Conservation (phyloP, 192 early-diverging fungal species). For the Funneliformis geosporum region DNA sequence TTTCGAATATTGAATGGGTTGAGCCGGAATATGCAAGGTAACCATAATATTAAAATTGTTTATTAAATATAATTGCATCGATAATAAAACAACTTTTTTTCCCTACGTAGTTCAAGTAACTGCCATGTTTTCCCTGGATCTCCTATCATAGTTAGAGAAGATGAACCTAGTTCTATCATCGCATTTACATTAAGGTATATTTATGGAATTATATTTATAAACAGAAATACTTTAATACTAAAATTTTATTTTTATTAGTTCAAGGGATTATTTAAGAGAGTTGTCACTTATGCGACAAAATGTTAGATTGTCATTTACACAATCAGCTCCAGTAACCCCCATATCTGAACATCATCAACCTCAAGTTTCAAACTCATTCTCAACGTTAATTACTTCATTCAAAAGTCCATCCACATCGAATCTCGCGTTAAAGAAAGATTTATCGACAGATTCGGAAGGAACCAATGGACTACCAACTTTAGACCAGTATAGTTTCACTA, state of each 20-base stretch:
- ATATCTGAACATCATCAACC: background rate
- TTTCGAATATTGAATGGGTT: conserved; percentile 41
- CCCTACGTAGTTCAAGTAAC: conserved; percentile 16
- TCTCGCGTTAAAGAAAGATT: background rate
- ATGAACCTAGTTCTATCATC: conserved; percentile 90
- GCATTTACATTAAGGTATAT: conserved; percentile 74
- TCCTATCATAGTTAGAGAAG: conserved; percentile 78
- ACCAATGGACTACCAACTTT: background rate
- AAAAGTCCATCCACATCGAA: background rate
- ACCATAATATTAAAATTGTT: background rate
- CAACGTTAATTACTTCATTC: background rate
- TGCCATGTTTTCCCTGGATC: conserved; percentile 82
- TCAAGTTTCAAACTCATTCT: background rate
- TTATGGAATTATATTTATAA: background rate
- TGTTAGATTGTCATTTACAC: background rate
- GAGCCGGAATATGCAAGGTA: conserved; percentile 58
- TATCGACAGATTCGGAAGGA: background rate
- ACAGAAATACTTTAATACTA: conserved; percentile 4
- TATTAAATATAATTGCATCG: background rate
- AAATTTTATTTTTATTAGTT: conserved; percentile 38
- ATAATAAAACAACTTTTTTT: background rate
- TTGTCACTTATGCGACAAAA: conserved; percentile 36
- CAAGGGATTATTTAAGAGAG: conserved; percentile 46
- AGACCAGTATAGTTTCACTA: background rate
- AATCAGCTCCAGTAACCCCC: conserved; percentile 7